A percentile compares a stretch with the other conserved stretches of the same genome.
Conservation (phyloP, 768 basidiomycete species). For the Chalciporus piperatus region DNA sequence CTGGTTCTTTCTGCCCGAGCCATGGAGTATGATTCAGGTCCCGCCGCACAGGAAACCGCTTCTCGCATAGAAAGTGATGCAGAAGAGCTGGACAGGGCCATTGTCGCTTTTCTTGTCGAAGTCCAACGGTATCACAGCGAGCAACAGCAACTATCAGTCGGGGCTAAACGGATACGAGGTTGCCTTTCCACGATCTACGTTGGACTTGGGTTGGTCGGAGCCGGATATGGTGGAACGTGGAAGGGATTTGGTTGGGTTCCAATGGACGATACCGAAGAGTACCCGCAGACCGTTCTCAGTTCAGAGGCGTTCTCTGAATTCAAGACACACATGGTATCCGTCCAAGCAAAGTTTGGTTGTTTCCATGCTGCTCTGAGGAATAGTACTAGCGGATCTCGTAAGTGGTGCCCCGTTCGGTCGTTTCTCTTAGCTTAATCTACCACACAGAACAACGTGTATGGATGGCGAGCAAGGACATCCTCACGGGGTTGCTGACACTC, state of each 20-base stretch:
- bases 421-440: constrained; percentile 4
- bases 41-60: constrained; percentile 57
- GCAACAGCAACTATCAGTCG: constrained; percentile 18
- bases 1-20: constrained; percentile 90
- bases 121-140: constrained; percentile 56
- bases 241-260: constrained; percentile 83
- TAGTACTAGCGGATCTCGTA: constrained; percentile 21
- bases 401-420: constrained; percentile 6
- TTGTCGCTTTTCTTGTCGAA: constrained; percentile 65
- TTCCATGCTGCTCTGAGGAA: constrained; percentile 26
- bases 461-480: constrained; percentile 44
- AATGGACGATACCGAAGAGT: constrained; percentile 45
- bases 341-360: constrained; percentile 50
- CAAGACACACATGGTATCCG: constrained; percentile 40
- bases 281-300: constrained; percentile 46
- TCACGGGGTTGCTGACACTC: constrained; percentile 57
- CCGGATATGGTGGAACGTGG: constrained; percentile 74
- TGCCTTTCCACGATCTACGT: constrained; percentile 60
- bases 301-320: constrained; percentile 56
- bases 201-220: constrained; percentile 78
- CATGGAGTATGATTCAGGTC: constrained; percentile 75
- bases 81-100: constrained; percentile 69
- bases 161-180: constrained; percentile 56
- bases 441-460: constrained; percentile 30
- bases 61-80: constrained; percentile 74